These are phyloP conservation scores for Colletotrichum eleusines DNA, from an alignment of 2,329 filamentous ascomycete genomes.

Conservation along the genomic window DNA sequence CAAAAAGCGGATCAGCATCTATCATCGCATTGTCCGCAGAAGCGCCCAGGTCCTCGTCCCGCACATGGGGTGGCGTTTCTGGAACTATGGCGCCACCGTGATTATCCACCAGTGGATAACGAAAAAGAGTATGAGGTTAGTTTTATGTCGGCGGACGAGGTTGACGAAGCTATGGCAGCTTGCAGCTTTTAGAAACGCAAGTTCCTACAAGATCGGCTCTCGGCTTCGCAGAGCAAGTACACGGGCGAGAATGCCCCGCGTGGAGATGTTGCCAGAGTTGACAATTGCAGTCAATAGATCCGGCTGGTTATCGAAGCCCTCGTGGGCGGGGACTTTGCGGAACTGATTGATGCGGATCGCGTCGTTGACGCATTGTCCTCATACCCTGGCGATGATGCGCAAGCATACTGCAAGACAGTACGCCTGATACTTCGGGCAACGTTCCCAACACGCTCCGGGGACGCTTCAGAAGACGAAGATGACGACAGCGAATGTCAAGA, in stretches of 20 bases:
- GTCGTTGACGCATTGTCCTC: slow-evolving; percentile 16
- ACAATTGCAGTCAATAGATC: slow-evolving; percentile 40
- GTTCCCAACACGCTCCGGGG: not conserved
- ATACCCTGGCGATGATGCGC: not conserved
- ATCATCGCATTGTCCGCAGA: slow-evolving; percentile 16
- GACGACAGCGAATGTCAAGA: not conserved
- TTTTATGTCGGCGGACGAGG: not conserved
- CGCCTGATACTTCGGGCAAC: not conserved
- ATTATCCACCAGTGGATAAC: not conserved
- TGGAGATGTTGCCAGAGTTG: not conserved
- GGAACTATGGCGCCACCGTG: not conserved
- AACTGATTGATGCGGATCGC: slow-evolving; percentile 1
- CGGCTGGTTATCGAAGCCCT: slow-evolving; percentile 45
- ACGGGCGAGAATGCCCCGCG: not conserved
- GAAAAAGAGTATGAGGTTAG: slow-evolving; percentile 10
- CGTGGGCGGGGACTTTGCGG: slow-evolving; percentile 15
- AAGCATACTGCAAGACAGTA: not conserved
- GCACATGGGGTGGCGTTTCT: slow-evolving; percentile 26
- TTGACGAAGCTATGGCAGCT: not conserved
- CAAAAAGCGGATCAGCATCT: slow-evolving; percentile 18
- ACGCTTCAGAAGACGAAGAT: not conserved
- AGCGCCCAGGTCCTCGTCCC: not conserved
- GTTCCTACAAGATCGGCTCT: not conserved
- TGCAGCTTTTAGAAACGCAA: not conserved
- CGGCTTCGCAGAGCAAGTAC: slow-evolving; percentile 10